These are phyloP conservation scores for Prunella vulgaris DNA, from an alignment of 257 asterid species.

Conservation along the genomic window DNA sequence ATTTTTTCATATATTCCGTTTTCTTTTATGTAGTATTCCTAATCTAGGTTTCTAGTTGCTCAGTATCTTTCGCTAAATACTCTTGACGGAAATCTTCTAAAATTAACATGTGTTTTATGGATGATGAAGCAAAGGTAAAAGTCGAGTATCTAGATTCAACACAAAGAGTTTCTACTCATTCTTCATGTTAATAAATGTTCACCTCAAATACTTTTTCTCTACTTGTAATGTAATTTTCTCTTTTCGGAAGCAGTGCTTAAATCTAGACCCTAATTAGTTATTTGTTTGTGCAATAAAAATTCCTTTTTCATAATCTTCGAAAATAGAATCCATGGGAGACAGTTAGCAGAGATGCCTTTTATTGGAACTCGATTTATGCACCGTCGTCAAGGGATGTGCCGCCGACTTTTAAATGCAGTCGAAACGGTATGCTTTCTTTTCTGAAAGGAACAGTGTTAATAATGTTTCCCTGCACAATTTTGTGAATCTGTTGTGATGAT, in stretches of 20 bases:
- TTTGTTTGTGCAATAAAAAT: conserved; percentile 17
- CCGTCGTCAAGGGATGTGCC: conserved; percentile 93
- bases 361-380: conserved; percentile 71
- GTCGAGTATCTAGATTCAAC: not conserved
- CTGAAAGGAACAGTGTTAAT: not conserved
- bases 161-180: not conserved
- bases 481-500: not conserved
- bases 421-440: conserved; percentile 55
- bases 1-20: not conserved
- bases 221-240: not conserved
- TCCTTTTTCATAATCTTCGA: conserved; percentile 17
- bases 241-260: conserved; percentile 1
- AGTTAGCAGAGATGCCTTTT: conserved; percentile 96
- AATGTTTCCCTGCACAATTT: not conserved
- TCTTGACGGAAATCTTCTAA: conserved; percentile 1
- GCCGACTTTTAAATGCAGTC: conserved; percentile 65
- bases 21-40: not conserved
- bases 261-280: not conserved
- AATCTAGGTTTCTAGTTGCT: not conserved
- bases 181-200: conserved; percentile 12
- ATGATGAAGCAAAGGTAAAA: not conserved
- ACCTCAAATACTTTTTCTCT: not conserved
- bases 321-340: conserved; percentile 76
- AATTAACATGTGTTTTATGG: not conserved
- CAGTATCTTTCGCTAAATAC: conserved; percentile 16